A percentile compares a stretch with the other conserved stretches of the same genome.
phyloP scores from a whole-genome alignment of 2,329 filamentous ascomycete genomes.

The Aspergillus caelatus region DNA sequence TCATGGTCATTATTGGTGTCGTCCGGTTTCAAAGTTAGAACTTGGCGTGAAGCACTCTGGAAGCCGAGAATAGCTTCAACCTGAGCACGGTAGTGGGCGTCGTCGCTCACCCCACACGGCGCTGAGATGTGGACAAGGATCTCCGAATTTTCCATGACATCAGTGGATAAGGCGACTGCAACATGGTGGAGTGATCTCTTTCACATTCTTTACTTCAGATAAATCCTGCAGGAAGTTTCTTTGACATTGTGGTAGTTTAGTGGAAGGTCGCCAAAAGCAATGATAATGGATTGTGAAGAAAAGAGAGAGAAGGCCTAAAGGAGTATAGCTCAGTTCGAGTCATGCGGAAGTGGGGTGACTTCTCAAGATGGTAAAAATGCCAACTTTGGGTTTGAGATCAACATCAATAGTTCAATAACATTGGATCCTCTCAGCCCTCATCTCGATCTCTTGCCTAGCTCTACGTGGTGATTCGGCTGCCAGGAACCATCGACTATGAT shows the following conservation, averaged over 20 bases:
- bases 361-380: neutral
- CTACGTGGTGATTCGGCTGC: neutral
- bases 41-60: slow-evolving; percentile 31
- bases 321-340: slow-evolving; percentile 2
- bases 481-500: neutral
- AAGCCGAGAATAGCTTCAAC: slow-evolving; percentile 42
- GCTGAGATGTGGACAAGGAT: slow-evolving; percentile 48
- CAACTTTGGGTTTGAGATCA: slow-evolving; percentile 8
- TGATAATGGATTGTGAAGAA: neutral
- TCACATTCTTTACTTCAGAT: neutral
- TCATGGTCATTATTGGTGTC: slow-evolving; percentile 2
- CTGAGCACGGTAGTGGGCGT: slow-evolving; percentile 42
- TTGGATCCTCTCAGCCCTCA: neutral
- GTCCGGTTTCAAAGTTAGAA: slow-evolving; percentile 16
- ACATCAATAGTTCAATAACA: neutral
- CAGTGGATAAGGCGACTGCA: neutral
- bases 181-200: slow-evolving; percentile 9
- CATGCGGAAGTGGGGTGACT: slow-evolving; percentile 9
- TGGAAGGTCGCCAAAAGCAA: neutral
- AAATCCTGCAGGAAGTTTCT: neutral
- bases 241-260: neutral
- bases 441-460: neutral
- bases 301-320: neutral
- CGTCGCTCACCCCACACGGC: slow-evolving; percentile 39
- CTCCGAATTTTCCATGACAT: slow-evolving; percentile 32